Evolutionary conservation across 345 rosid genomes (phyloP).

Genomic region (Eucalyptus paniculata): DNA sequence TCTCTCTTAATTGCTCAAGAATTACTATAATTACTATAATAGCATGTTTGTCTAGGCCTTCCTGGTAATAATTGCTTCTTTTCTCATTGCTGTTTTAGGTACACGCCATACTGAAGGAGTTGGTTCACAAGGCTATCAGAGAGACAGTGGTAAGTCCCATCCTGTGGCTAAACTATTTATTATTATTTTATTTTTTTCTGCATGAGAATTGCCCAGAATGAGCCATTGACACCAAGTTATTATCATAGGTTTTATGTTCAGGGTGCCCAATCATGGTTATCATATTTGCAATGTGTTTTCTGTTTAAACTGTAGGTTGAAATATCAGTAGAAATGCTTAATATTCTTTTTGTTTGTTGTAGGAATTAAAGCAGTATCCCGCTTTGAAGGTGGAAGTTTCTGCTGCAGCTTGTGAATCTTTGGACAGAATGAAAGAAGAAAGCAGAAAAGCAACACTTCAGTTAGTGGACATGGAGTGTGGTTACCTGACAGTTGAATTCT

Average conservation of each 20-base stretch:
- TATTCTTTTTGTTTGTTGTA: background rate
- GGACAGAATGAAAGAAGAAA: constrained; percentile 89
- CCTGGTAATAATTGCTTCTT: background rate
- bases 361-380: constrained; percentile 94
- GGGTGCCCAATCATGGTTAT: background rate
- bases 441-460: constrained; percentile 78
- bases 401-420: constrained; percentile 74
- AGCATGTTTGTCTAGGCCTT: background rate
- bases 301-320: background rate
- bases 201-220: background rate
- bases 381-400: constrained; percentile 75
- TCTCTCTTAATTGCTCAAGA: background rate
- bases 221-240: background rate
- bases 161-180: background rate
- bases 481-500: constrained; percentile 90
- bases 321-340: background rate
- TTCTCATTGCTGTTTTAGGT: constrained; percentile 21
- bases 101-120: constrained; percentile 76
- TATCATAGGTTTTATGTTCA: background rate
- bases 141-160: constrained; percentile 46
- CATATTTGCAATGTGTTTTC: background rate
- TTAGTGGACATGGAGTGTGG: constrained; percentile 91
- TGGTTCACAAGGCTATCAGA: constrained; percentile 65
- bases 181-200: background rate
- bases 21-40: background rate